phyloP scores from a whole-genome alignment of 148 eudicot genomes.

The Silene conica region DNA sequence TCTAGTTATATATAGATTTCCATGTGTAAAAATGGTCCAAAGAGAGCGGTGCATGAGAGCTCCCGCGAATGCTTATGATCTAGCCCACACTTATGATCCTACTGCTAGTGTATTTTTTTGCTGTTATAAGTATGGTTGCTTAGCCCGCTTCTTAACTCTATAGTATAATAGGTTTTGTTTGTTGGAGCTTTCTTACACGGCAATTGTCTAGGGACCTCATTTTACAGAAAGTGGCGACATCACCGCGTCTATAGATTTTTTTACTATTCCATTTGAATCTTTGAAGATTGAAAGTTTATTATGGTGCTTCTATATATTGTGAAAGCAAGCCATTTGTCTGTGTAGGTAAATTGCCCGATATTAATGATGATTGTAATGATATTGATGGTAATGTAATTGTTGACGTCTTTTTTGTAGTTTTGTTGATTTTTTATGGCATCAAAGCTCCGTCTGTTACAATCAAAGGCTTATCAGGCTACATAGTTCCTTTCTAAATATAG shows the following conservation, averaged over 20 bases:
- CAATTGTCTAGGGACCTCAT: not conserved
- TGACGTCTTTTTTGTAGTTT: constrained; percentile 12
- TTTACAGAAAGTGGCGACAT: not conserved
- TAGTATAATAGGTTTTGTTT: no score
- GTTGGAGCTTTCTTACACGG: no score
- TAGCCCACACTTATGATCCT: no score
- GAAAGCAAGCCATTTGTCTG: not conserved
- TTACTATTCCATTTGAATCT: not conserved
- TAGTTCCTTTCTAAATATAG: constrained; percentile 41
- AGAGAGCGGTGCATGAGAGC: no score
- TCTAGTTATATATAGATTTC: no score
- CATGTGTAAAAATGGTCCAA: no score
- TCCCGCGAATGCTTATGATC: no score
- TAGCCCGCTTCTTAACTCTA: no score
- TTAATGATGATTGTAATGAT: not conserved
- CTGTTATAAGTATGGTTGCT: no score
- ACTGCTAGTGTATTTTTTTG: no score
- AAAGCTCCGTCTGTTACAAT: constrained; percentile 42
- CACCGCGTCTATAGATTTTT: not conserved
- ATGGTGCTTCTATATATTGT: constrained; percentile 2
- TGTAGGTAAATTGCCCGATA: not conserved
- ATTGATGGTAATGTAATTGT: not conserved
- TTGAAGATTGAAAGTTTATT: not conserved
- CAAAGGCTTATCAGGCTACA: constrained; percentile 52
- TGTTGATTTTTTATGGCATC: constrained; percentile 48